These are phyloP conservation scores for Verbascum thapsus DNA, from an alignment of 257 asterid species.

Conservation along the genomic window DNA sequence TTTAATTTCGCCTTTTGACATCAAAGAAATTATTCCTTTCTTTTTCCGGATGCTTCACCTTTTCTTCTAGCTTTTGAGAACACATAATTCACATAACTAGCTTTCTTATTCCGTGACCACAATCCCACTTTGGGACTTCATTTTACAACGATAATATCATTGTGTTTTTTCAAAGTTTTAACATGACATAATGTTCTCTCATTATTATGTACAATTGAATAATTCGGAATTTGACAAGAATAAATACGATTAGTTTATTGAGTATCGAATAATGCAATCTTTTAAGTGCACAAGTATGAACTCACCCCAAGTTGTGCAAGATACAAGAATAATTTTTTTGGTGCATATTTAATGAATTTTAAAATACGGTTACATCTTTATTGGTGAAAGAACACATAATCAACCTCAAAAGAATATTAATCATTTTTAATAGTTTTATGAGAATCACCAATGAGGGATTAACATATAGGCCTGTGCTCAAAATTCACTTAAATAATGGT, in stretches of 20 bases:
- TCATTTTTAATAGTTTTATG: too few species aligned
- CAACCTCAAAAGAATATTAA: too few species aligned
- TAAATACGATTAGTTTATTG: too few species aligned
- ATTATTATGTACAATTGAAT: background rate
- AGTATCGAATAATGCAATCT: background rate
- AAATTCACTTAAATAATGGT: too few species aligned
- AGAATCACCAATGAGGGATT: too few species aligned
- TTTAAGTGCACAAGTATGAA: too few species aligned
- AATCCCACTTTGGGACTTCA: constrained; percentile 47
- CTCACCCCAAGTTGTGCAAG: too few species aligned
- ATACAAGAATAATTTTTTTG: too few species aligned
- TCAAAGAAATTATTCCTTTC: constrained; percentile 46
- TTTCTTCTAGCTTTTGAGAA: constrained; percentile 47
- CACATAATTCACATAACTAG: constrained; percentile 33
- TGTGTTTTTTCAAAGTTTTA: background rate
- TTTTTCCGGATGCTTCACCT: constrained; percentile 56
- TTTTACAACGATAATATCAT: constrained; percentile 5
- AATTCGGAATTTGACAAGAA: background rate
- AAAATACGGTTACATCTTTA: too few species aligned
- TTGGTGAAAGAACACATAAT: too few species aligned
- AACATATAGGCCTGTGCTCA: too few species aligned
- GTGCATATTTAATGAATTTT: too few species aligned
- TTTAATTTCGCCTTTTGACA: constrained; percentile 42
- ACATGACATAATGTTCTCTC: background rate
- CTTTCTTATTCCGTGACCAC: constrained; percentile 67